Base-by-base conservation (phyloP, 2,329 filamentous ascomycete species). In the Drechslerella dactyloides region DNA sequence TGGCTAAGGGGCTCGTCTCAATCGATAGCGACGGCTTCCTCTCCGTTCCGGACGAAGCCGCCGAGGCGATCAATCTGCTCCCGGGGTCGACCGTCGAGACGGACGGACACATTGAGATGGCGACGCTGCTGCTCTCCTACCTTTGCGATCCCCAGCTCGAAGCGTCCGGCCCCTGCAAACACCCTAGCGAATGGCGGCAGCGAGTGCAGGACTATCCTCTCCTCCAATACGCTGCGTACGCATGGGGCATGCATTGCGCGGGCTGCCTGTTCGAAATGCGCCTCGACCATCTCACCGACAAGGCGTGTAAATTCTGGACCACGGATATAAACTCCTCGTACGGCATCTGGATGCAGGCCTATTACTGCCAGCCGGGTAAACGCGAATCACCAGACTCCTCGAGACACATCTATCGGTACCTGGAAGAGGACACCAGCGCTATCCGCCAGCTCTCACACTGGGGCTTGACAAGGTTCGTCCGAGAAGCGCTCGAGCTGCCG, bases 241-340 rank as follows among this genome's bases (percentile, higher is more conserved):
- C 30, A n/a, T 72, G 68, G 60, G 19, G 11, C 23, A 46, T 23
- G 2, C 68, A 72, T n/a, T 60, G 42, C 15, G 27, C 4, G 8
- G 7, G 5, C 19, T 21, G 11, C 5, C 56, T 40, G 7, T 13
- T 10, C 1, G n/a, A 13, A 17, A 11, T 19, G n/a, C 21, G 17
- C n/a, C n/a, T 8, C 1, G 4, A 2, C 8, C 11, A 1, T 46
- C 62, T 48, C n/a, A 37, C 37, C 27, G 27, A 52, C 8, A 7
- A 44, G 7, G 60, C 56, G 1, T 56, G 51, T 8, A 54, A 37
- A n/a, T 58, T 72, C 23, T 72, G 68, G 68, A 72, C 55, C 10
- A 61, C 68, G 3, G 55, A 30, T 8, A 15, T 54, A 15, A 42
- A 27, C 15, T 72, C 68, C 40, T 65, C 46, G 7, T 54, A 19